These are phyloP conservation scores for Skeletonema potamos DNA, from an alignment of 108 stramenopile genomes.

Conservation along the genomic window DNA sequence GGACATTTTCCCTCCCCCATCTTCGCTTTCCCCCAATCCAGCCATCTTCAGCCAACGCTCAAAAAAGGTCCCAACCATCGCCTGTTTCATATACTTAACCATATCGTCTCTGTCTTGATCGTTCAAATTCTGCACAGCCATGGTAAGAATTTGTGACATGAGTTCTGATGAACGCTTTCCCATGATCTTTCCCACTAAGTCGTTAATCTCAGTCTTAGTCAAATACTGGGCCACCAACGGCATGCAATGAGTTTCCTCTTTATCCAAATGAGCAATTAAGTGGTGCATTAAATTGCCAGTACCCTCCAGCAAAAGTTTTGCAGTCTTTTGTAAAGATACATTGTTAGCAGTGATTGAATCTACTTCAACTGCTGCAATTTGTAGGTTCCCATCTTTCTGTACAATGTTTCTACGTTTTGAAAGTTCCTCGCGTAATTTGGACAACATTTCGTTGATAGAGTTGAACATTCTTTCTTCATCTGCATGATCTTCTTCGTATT, in stretches of 20 bases:
- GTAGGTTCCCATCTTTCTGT: not conserved
- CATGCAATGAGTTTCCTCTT: conserved; percentile 89
- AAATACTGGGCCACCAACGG: conserved; percentile 84
- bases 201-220: conserved; percentile 78
- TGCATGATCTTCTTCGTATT: conserved; percentile 93
- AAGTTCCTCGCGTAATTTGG: conserved; percentile 53
- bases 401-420: conserved; percentile 10
- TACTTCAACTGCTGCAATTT: conserved; percentile 1
- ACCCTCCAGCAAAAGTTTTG: conserved; percentile 51
- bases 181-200: conserved; percentile 90
- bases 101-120: conserved; percentile 78
- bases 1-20: conserved; percentile 23
- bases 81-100: conserved; percentile 88
- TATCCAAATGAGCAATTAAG: conserved; percentile 79
- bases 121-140: conserved; percentile 89
- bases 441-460: conserved; percentile 67
- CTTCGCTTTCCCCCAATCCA: conserved; percentile 41
- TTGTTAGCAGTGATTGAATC: not conserved
- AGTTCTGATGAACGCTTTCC: conserved; percentile 80
- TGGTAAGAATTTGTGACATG: conserved; percentile 88
- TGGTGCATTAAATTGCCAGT: conserved; percentile 60
- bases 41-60: conserved; percentile 86
- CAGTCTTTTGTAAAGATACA: conserved; percentile 43
- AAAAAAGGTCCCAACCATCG: conserved; percentile 90
- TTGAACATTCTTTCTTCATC: conserved; percentile 90